Evolutionary conservation across 1,284 basidiomycete species (phyloP), one percentile per base, ranked within the genome.

Genomic region (Austropuccinia psidii): DNA sequence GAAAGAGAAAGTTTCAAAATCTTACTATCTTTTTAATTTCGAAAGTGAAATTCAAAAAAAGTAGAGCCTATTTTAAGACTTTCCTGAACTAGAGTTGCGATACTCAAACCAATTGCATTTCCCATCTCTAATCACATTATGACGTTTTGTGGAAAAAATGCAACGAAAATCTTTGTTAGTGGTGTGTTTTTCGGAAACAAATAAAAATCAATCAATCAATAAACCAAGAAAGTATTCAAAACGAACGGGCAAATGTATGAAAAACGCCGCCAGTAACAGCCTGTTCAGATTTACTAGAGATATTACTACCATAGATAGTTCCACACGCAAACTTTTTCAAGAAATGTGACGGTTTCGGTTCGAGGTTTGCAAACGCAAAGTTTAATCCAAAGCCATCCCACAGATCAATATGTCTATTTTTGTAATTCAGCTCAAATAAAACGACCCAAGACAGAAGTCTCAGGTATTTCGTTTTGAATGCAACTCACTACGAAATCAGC

Each of bases 401-500:
- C n/a, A n/a, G n/a, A n/a, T n/a, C n/a, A n/a, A n/a, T n/a, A n/a
- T n/a, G n/a, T n/a, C n/a, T n/a, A n/a, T n/a, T n/a, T n/a, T n/a
- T n/a, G n/a, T n/a, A n/a, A n/a, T n/a, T n/a, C n/a, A n/a, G n/a
- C n/a, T n/a, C n/a, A n/a, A n/a, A n/a, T n/a, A n/a, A n/a, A n/a
- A n/a, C n/a, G n/a, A n/a, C n/a, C n/a, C n/a, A n/a, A n/a, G n/a
- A n/a, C n/a, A n/a, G n/a, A n/a, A n/a, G n/a, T n/a, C n/a, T n/a
- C n/a, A n/a, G n/a, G n/a, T n/a, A n/a, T n/a, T n/a, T n/a, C n/a
- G n/a, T n/a, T n/a, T n/a, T n/a, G n/a, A n/a, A n/a, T n/a, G n/a
- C n/a, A n/a, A 72, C 69, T 29, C 27, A 72, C 58, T 4, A 72
- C 69, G 62, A 72, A 72, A 27, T 72, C 69, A 27, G 69, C 55